phyloP scores from a whole-genome alignment of 768 basidiomycete genomes.

The Punctularia strigosozonata region DNA sequence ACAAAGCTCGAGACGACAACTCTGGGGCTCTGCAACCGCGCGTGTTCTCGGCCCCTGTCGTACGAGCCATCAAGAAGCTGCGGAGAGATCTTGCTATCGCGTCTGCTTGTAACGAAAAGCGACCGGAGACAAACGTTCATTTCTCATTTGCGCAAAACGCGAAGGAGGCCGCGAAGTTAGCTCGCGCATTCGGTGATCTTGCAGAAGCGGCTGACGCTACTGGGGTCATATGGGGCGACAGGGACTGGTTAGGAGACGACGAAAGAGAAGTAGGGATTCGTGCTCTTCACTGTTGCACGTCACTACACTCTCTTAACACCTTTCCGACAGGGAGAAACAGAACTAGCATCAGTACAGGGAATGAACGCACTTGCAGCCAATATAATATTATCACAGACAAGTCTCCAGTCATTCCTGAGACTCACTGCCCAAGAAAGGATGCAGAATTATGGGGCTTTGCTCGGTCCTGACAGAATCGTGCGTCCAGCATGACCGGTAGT shows the following conservation, averaged over 20 bases:
- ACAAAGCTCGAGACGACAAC: constrained; percentile 10
- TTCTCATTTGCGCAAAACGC: constrained; percentile 56
- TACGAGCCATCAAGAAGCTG: constrained; percentile 62
- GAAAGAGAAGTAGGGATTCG: constrained; percentile 32
- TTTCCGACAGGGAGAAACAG: constrained; percentile 41
- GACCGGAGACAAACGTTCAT: constrained; percentile 27
- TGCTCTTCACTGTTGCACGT: neutral
- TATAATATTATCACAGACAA: constrained; percentile 44
- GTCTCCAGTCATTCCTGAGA: constrained; percentile 44
- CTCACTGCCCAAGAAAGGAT: constrained; percentile 35
- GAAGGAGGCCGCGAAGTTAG: constrained; percentile 41
- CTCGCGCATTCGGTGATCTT: constrained; percentile 46
- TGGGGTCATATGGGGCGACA: constrained; percentile 43
- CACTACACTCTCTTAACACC: neutral
- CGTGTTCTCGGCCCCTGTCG: constrained; percentile 50
- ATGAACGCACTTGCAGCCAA: constrained; percentile 65
- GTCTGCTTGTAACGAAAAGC: constrained; percentile 45
- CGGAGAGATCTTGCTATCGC: constrained; percentile 49
- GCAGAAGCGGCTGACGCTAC: constrained; percentile 33
- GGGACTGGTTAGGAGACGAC: constrained; percentile 53
- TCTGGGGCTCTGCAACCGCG: constrained; percentile 6
- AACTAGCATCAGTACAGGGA: constrained; percentile 40
- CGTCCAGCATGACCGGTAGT: too few relatives aligned
- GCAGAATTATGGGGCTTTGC: constrained; percentile 28
- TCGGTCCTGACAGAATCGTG: constrained; percentile 45